Base-by-base conservation (phyloP, 768 basidiomycete genomes). In the Leccinum pellstonianum region DNA sequence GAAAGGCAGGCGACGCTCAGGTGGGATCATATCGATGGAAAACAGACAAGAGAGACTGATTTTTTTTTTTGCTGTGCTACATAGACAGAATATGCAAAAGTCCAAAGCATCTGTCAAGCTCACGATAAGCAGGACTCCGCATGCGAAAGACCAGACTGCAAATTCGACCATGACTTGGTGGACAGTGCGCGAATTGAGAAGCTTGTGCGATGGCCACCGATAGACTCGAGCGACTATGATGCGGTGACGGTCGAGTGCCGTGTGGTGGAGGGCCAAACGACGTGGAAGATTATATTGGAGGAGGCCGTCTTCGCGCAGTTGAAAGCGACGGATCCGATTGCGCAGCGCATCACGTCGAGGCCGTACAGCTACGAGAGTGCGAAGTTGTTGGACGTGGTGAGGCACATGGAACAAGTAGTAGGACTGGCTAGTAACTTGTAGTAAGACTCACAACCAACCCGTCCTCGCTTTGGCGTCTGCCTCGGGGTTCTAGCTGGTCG, bases 221-320 rank as follows among this genome's bases (percentile, higher is more conserved):
- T n/a, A 1, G 41, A 11, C 17, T 49, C 3, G 14, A 14, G n/a
- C 15, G 10, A 56, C 8, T 59, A 55, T 33, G 63, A 67, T 33
- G 58, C 51, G 12, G n/a, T 62, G 60, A 64, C 63, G 31, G 48
- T 66, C n/a, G 66, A 65, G 38, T 67, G 60, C 25, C 58, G 54
- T 21, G 56, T 54, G 15, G 52, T 57, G 54, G 65, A 64, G 37
- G 58, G 58, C 4, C 29, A 6, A 7, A 56, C 58, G 21, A 61
- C 47, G 7, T 60, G 61, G 60, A 64, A 65, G 59, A 62, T 67
- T 10, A 25, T 55, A 14, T 27, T 63, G 59, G 64, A 59, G 65
- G 55, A 64, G 27, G 38, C 57, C 31, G 64, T 10, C 10, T 59
- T 65, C 8, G 17, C 49, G 11, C 7, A 19, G 51, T 54, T 65